phyloP scores from a whole-genome alignment of 768 basidiomycete species.

The Lentinula edodes region DNA sequence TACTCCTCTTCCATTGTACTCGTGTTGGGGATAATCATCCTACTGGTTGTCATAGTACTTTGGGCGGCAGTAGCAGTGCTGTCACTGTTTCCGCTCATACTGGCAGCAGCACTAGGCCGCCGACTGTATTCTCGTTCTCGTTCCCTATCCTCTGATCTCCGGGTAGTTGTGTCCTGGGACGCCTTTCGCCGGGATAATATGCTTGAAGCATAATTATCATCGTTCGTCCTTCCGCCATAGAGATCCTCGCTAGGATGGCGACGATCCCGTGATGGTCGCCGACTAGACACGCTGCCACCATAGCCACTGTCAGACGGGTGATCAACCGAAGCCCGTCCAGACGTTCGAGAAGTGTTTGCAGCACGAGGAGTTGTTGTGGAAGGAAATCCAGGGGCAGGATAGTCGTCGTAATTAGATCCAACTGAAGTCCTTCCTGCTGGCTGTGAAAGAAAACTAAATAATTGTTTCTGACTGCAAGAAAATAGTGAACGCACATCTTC shows the following conservation, averaged over 20 bases:
- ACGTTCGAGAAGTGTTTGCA: conserved; percentile 32
- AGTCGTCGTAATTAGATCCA: conserved; percentile 64
- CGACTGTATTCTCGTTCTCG: conserved; percentile 44
- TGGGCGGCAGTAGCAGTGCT: conserved; percentile 48
- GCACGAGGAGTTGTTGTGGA: conserved; percentile 38
- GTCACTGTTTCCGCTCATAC: conserved; percentile 45
- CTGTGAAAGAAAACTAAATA: conserved; percentile 17
- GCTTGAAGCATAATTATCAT: conserved; percentile 34
- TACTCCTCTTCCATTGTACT: conserved; percentile 95
- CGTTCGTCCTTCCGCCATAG: conserved; percentile 36
- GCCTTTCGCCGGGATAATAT: conserved; percentile 43
- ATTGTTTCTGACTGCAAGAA: not conserved
- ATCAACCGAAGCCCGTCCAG: conserved; percentile 44
- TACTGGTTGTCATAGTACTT: conserved; percentile 77
- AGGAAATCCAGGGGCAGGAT: conserved; percentile 64
- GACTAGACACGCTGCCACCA: conserved; percentile 45
- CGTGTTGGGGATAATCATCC: conserved; percentile 93
- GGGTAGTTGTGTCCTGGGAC: conserved; percentile 48
- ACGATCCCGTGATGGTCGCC: conserved; percentile 50
- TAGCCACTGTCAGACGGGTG: conserved; percentile 55
- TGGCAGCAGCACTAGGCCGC: conserved; percentile 54
- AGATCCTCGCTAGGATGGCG: conserved; percentile 50
- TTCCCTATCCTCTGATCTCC: conserved; percentile 42
- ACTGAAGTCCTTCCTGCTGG: conserved; percentile 43
- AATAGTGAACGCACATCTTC: conserved; percentile 57